phyloP scores from a whole-genome alignment of 208 protist species.

The Leishmania tarentolae region DNA sequence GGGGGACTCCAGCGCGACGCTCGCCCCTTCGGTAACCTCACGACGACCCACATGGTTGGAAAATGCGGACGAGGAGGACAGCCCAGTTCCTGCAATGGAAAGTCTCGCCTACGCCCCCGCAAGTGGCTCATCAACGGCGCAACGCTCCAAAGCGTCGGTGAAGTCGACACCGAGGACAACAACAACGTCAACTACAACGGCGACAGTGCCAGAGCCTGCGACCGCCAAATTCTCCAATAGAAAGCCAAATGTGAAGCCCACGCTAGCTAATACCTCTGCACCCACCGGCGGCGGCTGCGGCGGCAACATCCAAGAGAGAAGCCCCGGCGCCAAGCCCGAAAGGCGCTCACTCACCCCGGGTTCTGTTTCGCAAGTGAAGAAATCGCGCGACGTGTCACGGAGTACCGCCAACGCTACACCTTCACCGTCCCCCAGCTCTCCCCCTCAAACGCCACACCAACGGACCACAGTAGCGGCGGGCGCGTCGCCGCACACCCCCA shows the following conservation, averaged over 20 bases:
- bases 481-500: constrained; percentile 2
- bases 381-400: not conserved
- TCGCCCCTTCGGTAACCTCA: not conserved
- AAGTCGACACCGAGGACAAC: not conserved
- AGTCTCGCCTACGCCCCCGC: not conserved
- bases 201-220: not conserved
- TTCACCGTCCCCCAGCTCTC: not conserved
- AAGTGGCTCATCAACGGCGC: not conserved
- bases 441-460: not conserved
- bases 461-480: not conserved
- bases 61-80: constrained; percentile 5
- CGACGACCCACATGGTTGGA: constrained; percentile 1
- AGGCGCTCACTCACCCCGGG: not conserved
- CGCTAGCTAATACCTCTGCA: not conserved
- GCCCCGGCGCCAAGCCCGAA: not conserved
- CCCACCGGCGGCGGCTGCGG: not conserved
- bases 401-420: not conserved
- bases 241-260: not conserved
- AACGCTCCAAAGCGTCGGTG: constrained; percentile 2
- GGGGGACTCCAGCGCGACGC: constrained; percentile 15
- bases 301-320: not conserved
- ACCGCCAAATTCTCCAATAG: not conserved
- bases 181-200: not conserved
- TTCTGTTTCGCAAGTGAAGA: not conserved
- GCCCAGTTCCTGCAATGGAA: not conserved